Base-by-base conservation (phyloP, 768 basidiomycete genomes). In the Boletus subparvulus region DNA sequence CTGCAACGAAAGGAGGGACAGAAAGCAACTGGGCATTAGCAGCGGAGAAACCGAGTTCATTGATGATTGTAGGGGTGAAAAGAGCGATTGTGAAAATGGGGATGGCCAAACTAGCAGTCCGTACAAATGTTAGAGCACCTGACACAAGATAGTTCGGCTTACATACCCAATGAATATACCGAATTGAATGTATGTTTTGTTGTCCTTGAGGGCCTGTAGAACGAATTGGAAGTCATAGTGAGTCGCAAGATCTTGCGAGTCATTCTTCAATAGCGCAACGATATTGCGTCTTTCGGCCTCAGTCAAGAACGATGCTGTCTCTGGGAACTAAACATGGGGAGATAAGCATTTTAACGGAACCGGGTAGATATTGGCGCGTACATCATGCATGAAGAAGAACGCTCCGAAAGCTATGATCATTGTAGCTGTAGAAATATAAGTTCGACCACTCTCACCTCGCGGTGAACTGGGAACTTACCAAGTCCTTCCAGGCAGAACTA, bases 321-420 rank as follows among this genome's bases (percentile, higher is more conserved):
- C 78, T 32, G 83, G 83, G 65, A 79, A 83, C 80, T 82, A 56
- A 3, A 37, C 19, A 47, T n/a, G 4, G 24, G 21, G 35, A 7
- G n/a, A 39, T 61, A 6, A 54, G 47, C 10, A 40, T 37, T 28
- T 50, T 60, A 11, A 57, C 36, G 17, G 39, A 7, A 33, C 9
- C 19, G 6, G n/a, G 9, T 21, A 35, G 39, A 33, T 12, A 6
- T 19, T 33, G 9, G 8, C 3, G n/a, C 50, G 21, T 28, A 80
- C 81, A 66, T 85, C 83, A 55, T 83, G 69, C 73, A 86, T 80
- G 65, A 75, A 75, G 65, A 81, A 84, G 66, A 75, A 84, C 21
- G 68, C 58, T 2, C 13, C 35, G n/a, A 57, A 53, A 16, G 71
- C 71, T 13, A 59, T 30, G 12, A 69, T 3, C 13, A 69, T 42